phyloP scores from a whole-genome alignment of 495 filamentous ascomycete species.

The Penicillium coprophilum region DNA sequence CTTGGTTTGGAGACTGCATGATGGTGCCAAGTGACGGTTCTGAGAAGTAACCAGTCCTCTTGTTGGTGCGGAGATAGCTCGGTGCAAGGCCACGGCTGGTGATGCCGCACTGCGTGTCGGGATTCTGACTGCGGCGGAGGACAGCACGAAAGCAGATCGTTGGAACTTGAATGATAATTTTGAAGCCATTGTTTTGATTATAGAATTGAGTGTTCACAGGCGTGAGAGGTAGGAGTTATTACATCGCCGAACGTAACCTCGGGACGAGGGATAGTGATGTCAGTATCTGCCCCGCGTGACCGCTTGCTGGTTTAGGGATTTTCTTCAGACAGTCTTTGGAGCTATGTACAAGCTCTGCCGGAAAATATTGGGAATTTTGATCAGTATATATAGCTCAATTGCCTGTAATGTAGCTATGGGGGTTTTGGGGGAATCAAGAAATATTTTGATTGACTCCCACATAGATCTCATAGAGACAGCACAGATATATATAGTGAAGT shows the following conservation, averaged over 20 bases:
- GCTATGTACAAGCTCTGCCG: background rate
- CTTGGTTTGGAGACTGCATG: background rate
- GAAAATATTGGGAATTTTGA: background rate
- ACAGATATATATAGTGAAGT: conserved; percentile 1
- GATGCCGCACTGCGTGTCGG: conserved; percentile 15
- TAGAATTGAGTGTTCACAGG: background rate
- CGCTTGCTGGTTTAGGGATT: conserved; percentile 20
- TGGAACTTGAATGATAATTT: conserved; percentile 20
- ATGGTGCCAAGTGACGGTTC: background rate
- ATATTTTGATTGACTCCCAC: background rate
- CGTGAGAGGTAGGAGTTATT: background rate
- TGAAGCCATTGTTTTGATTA: conserved; percentile 29
- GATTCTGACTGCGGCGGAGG: conserved; percentile 16
- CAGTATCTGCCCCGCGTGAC: conserved; percentile 25
- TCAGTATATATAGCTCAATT: background rate
- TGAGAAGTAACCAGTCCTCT: conserved; percentile 16
- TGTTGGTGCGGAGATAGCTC: conserved; percentile 18
- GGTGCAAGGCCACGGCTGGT: conserved; percentile 15
- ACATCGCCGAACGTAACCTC: conserved; percentile 3
- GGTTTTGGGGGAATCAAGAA: background rate
- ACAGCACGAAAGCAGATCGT: conserved; percentile 19
- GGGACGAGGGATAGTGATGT: conserved; percentile 30
- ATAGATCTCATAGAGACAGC: background rate
- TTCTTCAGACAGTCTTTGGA: background rate
- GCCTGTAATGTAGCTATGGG: background rate